Evolutionary conservation across 2,329 filamentous ascomycete species (phyloP), one percentile per base, ranked within the genome.

Genomic region (Decorospora gaudefroyi): DNA sequence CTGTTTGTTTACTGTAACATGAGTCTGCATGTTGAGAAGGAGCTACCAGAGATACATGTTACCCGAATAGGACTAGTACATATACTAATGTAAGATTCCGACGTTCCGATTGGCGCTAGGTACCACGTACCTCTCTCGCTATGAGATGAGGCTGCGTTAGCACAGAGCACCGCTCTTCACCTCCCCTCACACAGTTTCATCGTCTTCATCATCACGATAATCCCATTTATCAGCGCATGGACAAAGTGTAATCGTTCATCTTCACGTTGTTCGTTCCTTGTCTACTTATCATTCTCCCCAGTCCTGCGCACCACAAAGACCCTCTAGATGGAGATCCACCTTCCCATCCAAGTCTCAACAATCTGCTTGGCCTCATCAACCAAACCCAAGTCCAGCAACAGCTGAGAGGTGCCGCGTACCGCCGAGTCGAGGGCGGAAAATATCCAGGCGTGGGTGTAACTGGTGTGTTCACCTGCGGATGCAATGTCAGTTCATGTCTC

Each of bases 391-490:
- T 76, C 76, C 9, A 85, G 69, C 59, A 86, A 66, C 46, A 86
- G 53, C 68, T 87, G 82, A 4, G 81, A 76, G 1, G 79, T 78
- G 0, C 83, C 81, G 1, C 84, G 72, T 0, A 86, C 77, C 0
- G 80, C 83, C 10, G 78, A 82, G 57, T 87, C 83, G 4, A 87
- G 65, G 1, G 84, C 83, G 4, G 77, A 80, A 11, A 77, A 76
- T 25, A 85, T 82, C 83, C 82, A 86, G 1, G 81, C 82, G 58
- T 87, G 84, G 0, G 84, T 87, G 60, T 83, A 85, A 4, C 77
- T 80, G 22, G 26, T 13, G 22, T 46, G 43, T 13, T 46, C 43
- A 42, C 36, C 36, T 39, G n/a, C n/a, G 10, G 15, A 12, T 8
- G 19, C 5, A 2, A 6, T 15, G 27, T 31, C 4, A 39, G 36